Evolutionary conservation across 2,329 filamentous ascomycete genomes (phyloP), one percentile per base, ranked within the genome.

Genomic region (Laburnicola sp.): DNA sequence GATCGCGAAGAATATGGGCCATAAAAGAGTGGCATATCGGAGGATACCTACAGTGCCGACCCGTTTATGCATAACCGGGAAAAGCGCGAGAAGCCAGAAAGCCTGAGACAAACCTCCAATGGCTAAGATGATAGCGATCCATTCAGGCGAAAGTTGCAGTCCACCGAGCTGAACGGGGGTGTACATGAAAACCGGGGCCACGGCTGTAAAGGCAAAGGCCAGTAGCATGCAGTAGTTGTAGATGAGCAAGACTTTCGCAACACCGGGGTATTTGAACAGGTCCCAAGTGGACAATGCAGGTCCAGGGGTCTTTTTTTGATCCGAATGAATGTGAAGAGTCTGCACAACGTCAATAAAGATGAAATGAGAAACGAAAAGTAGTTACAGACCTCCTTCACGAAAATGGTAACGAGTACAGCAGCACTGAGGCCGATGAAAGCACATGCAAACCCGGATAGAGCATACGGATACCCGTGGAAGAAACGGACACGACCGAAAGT

Each of bases 131-230:
- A 84, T 60, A 1, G 86, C 86, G 55, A 91, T 93, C 45, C 83
- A 79, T 3, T 81, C 65, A 0, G 86, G 76, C 0, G 77, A 72
- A 68, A 91, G 86, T 2, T 79, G 82, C 41, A 85, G 80, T 0
- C 89, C 89, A 30, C 89, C 89, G 0, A 86, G 77, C 0, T 65
- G 4, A 4, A 87, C 61, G 2, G 79, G 76, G 0, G 86, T 89
- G 71, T 81, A 91, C 73, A 84, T 84, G 66, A 86, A 87, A 1
- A 92, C 79, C 0, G 88, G 86, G 1, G 82, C 66, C 34, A 91
- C 73, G 49, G 88, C 86, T 0, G 88, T 92, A 69, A 86, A 92
- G 1, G 83, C 79, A 54, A 88, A 85, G 0, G 84, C 87, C 3
- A 92, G 80, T 2, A 90, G 69, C 80, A 86, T 86, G 35, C 84